A percentile compares a stretch with the other conserved stretches of the same genome.
These are phyloP conservation scores for Irpex lacteus DNA, from an alignment of 1,284 basidiomycete species.

Conservation along the genomic window DNA sequence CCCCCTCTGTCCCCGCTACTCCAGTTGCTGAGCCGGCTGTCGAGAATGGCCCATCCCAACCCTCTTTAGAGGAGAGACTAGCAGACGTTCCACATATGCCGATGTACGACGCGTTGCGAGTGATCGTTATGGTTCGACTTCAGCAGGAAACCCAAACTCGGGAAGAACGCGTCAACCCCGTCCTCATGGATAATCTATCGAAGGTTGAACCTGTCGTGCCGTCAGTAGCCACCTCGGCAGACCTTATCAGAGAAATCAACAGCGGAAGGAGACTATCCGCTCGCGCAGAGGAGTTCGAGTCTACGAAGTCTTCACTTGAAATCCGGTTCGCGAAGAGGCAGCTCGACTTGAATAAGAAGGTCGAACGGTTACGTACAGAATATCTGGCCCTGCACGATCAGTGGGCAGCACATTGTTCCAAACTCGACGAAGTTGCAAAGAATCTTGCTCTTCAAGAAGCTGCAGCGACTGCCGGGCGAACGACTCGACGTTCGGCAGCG, in stretches of 20 bases:
- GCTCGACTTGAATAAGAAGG: conserved; percentile 50
- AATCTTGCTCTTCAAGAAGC: conserved; percentile 40
- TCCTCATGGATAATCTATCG: conserved; percentile 57
- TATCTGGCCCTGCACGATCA: conserved; percentile 67
- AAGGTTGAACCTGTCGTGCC: conserved; percentile 33
- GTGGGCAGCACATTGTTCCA: conserved; percentile 71
- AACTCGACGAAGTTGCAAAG: conserved; percentile 51
- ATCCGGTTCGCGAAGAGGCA: conserved; percentile 54
- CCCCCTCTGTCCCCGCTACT: conserved; percentile 2
- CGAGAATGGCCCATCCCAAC: neutral
- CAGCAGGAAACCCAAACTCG: conserved; percentile 57
- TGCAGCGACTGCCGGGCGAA: conserved; percentile 55
- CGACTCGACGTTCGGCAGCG: conserved; percentile 72
- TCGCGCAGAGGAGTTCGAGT: conserved; percentile 36
- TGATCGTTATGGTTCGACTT: conserved; percentile 59
- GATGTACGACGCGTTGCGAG: conserved; percentile 55
- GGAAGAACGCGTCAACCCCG: conserved; percentile 57
- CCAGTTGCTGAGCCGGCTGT: neutral
- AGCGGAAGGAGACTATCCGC: conserved; percentile 33
- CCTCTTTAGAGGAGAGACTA: conserved; percentile 8
- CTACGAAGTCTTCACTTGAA: conserved; percentile 46
- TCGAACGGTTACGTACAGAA: conserved; percentile 56
- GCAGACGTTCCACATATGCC: conserved; percentile 23
- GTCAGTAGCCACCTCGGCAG: conserved; percentile 26
- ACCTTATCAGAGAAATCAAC: conserved; percentile 46